Conservation (phyloP, 495 filamentous ascomycete species). For the Penicillium atrosanguineum region DNA sequence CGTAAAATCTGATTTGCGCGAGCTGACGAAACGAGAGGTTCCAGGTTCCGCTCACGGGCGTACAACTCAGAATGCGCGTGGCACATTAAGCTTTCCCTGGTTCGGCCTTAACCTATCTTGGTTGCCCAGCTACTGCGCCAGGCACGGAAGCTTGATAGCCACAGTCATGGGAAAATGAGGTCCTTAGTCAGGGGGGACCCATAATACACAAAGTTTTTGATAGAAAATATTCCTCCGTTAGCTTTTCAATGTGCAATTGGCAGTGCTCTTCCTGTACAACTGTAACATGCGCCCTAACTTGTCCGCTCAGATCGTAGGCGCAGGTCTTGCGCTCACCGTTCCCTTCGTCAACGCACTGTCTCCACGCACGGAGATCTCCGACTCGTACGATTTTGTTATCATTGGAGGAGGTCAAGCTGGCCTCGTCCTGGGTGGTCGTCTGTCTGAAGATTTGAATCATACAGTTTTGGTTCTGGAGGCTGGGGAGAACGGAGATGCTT, state of each 20-base stretch:
- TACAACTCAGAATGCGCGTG: not conserved
- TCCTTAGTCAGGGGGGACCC: not conserved
- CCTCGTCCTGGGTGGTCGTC: conserved; percentile 27
- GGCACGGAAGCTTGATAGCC: not conserved
- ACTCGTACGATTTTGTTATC: conserved; percentile 48
- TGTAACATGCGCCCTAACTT: conserved; percentile 2
- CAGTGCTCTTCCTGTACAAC: not conserved
- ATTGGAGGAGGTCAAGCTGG: conserved; percentile 43
- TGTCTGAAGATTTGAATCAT: conserved; percentile 28
- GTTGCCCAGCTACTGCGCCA: not conserved
- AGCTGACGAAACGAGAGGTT: not conserved
- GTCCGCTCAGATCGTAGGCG: not conserved
- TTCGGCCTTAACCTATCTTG: not conserved
- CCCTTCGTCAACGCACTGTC: conserved; percentile 18
- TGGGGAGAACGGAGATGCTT: conserved; percentile 34
- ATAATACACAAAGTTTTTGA: not conserved
- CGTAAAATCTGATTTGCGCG: not conserved
- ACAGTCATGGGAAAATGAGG: too few relatives aligned
- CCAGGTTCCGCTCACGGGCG: not conserved
- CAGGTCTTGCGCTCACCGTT: conserved; percentile 3
- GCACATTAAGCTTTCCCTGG: not conserved
- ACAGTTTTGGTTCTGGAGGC: conserved; percentile 45
- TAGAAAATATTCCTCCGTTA: not conserved
- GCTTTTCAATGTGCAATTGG: too few relatives aligned
- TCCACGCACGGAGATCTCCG: conserved; percentile 27